Base-by-base conservation (phyloP, 169 alveolate genomes). In the Plasmodium yoelii region DNA sequence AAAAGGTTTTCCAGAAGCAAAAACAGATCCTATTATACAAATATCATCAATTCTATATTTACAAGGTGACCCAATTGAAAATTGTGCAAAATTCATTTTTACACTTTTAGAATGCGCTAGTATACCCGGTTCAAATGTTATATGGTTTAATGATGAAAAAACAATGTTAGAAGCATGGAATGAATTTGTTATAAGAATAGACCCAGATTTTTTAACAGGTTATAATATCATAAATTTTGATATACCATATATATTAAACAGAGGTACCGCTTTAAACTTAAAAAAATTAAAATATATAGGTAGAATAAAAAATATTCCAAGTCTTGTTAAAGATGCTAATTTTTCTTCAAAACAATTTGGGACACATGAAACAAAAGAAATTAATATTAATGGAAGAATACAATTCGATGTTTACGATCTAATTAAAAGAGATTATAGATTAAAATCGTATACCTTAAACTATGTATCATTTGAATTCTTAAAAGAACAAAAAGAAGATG, bases 401-500 rank as follows among this genome's bases (percentile, higher is more conserved):
- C 93, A 96, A 64, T 96, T 98, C 89, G 99, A 99, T 94, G 97
- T 99, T 96, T 93, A 97, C 67, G 97, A 98, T 60, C 97, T 97
- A 39, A 97, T 99, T 82, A 97, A 97, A 44, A 95, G 99, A 71
- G 99, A 98, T 70, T 97, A 98, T 88, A 99, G 98, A 67, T 96
- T 99, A 69, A 93, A 98, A 88, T 96, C 99, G 9, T 99, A 98
- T 90, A 95, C 99, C 9, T 94, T 99, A 65, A 99, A 99, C 93
- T 97, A 95, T 65, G 99, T 99, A 18, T 97, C 99, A 44, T 96
- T 98, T 56, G 97, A 97, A 88, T 99, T 97, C 94, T 94, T 99
- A 65, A 97, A 97, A 68, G 99, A 98, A 73, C 99, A 98, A 93
- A 99, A 99, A 94, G 99, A 99, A 93, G 99, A 99, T 73, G 99